Conservation (phyloP, 129 eudicot species). For the Pseudognaphalium luteoalbum region DNA sequence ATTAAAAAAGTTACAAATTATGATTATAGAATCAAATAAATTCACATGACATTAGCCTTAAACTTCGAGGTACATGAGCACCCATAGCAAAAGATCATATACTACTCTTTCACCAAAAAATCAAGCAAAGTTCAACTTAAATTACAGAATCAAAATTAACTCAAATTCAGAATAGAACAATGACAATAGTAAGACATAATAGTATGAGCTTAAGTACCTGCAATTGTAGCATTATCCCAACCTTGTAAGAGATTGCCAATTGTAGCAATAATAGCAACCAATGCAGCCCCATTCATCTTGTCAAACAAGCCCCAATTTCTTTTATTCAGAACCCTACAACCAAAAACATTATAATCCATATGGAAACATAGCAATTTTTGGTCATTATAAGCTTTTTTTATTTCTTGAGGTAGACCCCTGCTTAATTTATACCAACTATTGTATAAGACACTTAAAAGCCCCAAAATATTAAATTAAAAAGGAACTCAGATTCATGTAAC, state of each 20-base stretch:
- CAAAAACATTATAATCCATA: not conserved
- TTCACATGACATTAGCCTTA: too few relatives aligned
- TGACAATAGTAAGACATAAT: not conserved
- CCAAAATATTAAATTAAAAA: constrained; percentile 8
- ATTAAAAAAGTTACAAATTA: not conserved
- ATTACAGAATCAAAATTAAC: constrained; percentile 3
- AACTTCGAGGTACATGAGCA: too few relatives aligned
- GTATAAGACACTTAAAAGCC: not conserved
- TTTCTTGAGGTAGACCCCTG: constrained; percentile 3
- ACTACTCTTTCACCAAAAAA: not conserved
- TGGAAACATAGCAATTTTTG: not conserved
- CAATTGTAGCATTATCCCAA: constrained; percentile 86
- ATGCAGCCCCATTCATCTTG: constrained; percentile 68
- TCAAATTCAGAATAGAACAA: not conserved
- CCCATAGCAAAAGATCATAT: not conserved
- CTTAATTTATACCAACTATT: constrained; percentile 4
- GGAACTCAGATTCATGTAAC: constrained; percentile 13
- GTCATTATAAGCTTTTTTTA: constrained; percentile 11
- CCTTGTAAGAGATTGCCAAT: constrained; percentile 79
- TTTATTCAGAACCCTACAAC: constrained; percentile 12
- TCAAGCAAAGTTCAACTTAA: not conserved
- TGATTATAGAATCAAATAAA: too few relatives aligned
- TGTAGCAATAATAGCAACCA: constrained; percentile 70
- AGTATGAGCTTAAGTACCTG: constrained; percentile 45
- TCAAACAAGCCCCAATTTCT: constrained; percentile 8